Conservation (phyloP, 2,329 filamentous ascomycete genomes). For the Paecilomyces sp. region DNA sequence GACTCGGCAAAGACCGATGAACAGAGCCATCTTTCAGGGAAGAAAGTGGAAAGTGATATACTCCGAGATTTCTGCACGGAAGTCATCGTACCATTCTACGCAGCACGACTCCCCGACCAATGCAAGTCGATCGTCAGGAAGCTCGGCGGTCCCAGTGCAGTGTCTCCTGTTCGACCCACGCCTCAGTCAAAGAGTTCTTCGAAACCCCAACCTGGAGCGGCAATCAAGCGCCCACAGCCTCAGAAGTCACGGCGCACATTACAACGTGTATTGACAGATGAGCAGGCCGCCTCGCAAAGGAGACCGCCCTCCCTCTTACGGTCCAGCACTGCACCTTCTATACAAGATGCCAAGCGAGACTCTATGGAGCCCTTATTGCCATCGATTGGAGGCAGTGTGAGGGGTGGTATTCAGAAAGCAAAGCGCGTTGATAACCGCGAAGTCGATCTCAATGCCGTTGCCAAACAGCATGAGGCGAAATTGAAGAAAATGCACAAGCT, state of each 20-base stretch:
- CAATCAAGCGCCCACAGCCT: constrained; percentile 19
- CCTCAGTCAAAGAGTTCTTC: constrained; percentile 21
- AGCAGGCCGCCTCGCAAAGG: constrained; percentile 24
- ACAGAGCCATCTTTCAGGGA: constrained; percentile 20
- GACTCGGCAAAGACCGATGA: constrained; percentile 20
- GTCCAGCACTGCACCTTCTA: constrained; percentile 35
- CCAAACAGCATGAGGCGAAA: constrained; percentile 39
- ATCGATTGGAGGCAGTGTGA: constrained; percentile 25
- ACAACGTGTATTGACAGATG: constrained; percentile 41
- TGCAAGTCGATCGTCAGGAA: constrained; percentile 41
- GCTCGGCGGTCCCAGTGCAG: constrained; percentile 35
- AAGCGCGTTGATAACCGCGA: constrained; percentile 42
- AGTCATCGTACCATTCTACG: constrained; percentile 45
- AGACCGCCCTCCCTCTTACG: constrained; percentile 33
- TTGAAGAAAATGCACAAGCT: constrained; percentile 38
- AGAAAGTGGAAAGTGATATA: constrained; percentile 35
- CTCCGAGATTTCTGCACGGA: constrained; percentile 45
- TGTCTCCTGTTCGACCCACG: constrained; percentile 29
- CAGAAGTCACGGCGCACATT: constrained; percentile 30
- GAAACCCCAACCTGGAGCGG: constrained; percentile 22
- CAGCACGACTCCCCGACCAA: constrained; percentile 39
- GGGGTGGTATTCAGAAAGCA: constrained; percentile 38
- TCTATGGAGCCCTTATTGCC: constrained; percentile 34
- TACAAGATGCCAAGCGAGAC: constrained; percentile 33
- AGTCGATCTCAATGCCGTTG: constrained; percentile 40